Evolutionary conservation across 2,329 filamentous ascomycete genomes (phyloP), one percentile per base, ranked within the genome.

Genomic region (Diaporthe velutina): DNA sequence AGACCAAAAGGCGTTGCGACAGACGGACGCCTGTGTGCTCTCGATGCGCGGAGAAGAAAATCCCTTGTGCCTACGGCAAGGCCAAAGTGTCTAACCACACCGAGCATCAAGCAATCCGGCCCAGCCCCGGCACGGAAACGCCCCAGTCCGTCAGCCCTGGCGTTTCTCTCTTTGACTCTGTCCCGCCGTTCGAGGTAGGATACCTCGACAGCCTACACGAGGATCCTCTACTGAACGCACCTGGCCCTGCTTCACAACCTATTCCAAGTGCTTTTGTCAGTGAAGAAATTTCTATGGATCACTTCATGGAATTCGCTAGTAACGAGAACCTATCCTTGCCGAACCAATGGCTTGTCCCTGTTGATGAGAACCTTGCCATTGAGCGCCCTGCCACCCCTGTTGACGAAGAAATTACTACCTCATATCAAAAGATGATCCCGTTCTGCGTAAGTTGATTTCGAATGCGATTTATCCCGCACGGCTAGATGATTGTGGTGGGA

Each of bases 1-100:
- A 82, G 76, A 81, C 81, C 33, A 85, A 84, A 77, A 81, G 84
- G 33, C 82, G 83, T 13, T 85, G 84, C 73, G 83, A 85, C 75
- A 84, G 83, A 77, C 81, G 80, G 40, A 79, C 80, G 15, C 83
- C 84, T 2, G 52, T 79, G 30, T 85, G 84, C 76, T 83, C 83
- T 33, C 79, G 84, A 35, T 85, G 84, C 72, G 78, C 79, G 57
- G 82, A 84, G 77, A 85, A 82, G 75, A 81, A 80, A 40, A 76
- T 81, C 28, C 71, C 78, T 58, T 85, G 84, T 74, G 70, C 76
- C 70, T 82, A 81, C 66, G 77, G 66, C 42, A 80, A 78, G 12
- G 33, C 33, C 15, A 52, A 4, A 35, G 30, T 2, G 12, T 10
- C 64, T 35, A 50, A 35, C 15, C 33, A 17, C 9, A 30, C 30